A percentile compares a stretch with the other conserved stretches of the same genome.
Conservation (phyloP, 306 rosid genomes). For the Hylodesmum podocarpum region DNA sequence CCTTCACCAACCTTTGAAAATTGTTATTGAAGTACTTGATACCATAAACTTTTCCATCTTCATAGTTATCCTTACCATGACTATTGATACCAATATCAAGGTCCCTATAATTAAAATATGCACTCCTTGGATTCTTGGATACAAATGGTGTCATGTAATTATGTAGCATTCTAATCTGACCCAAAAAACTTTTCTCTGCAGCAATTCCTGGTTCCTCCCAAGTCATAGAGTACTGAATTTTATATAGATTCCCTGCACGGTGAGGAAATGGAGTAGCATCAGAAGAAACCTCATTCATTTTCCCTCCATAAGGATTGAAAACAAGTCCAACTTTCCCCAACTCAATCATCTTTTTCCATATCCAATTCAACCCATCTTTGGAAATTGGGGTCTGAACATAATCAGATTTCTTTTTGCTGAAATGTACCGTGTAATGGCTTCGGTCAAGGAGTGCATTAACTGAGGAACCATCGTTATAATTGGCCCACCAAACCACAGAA, state of each 20-base stretch:
- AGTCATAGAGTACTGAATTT: constrained; percentile 63
- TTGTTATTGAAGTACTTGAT: constrained; percentile 58
- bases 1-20: constrained; percentile 63
- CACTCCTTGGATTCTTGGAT: constrained; percentile 73
- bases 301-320: constrained; percentile 87
- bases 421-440: constrained; percentile 36
- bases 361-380: constrained; percentile 7
- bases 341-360: constrained; percentile 37
- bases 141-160: constrained; percentile 74
- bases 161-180: constrained; percentile 47
- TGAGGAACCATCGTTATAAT: constrained; percentile 21
- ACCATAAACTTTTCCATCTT: constrained; percentile 62
- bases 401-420: constrained; percentile 58
- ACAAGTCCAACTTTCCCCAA: constrained; percentile 56
- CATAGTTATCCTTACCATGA: constrained; percentile 37
- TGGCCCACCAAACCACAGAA: constrained; percentile 62
- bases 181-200: constrained; percentile 19
- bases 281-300: constrained; percentile 50
- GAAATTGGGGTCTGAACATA: constrained; percentile 59
- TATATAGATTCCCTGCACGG: constrained; percentile 60
- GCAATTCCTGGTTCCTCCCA: constrained; percentile 46
- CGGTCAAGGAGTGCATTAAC: constrained; percentile 49
- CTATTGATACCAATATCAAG: constrained; percentile 65
- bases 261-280: constrained; percentile 73
- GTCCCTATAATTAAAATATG: constrained; percentile 73